Conservation (phyloP, 2,329 filamentous ascomycete genomes). For the Trichophyton benhamiae region DNA sequence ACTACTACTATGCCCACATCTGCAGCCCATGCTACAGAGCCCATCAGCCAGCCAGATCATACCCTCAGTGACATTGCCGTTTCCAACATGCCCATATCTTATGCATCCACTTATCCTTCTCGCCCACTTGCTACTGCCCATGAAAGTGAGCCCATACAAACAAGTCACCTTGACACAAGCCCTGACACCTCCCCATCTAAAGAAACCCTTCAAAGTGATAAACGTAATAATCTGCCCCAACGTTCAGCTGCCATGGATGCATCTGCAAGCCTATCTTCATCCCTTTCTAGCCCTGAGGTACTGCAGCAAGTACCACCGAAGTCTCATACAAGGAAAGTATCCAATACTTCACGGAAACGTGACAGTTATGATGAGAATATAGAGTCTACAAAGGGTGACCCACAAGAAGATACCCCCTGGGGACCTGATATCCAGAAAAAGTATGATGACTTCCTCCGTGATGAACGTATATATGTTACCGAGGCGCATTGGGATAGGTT, state of each 20-base stretch:
- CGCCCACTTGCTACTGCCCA: slow-evolving; percentile 31
- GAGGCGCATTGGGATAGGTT: slow-evolving; percentile 43
- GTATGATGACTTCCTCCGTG: slow-evolving; percentile 40
- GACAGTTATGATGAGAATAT: neutral
- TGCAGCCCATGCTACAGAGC: slow-evolving; percentile 17
- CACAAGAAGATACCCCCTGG: slow-evolving; percentile 36
- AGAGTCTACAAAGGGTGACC: slow-evolving; percentile 6
- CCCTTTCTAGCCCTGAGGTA: neutral
- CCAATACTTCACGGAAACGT: neutral
- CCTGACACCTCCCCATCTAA: slow-evolving; percentile 14
- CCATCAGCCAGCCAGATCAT: slow-evolving; percentile 15
- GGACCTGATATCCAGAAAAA: slow-evolving; percentile 38
- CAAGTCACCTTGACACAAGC: slow-evolving; percentile 28
- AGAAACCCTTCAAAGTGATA: neutral
- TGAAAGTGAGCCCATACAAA: slow-evolving; percentile 29
- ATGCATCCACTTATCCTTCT: slow-evolving; percentile 31
- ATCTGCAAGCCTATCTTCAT: neutral
- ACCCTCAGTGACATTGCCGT: slow-evolving; percentile 17
- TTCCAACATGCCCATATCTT: slow-evolving; percentile 23
- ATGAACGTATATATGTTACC: slow-evolving; percentile 40
- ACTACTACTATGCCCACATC: slow-evolving; percentile 16
- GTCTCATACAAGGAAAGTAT: neutral
- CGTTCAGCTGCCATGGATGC: neutral
- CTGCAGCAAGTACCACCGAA: neutral
- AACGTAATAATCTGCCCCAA: neutral